phyloP scores from a whole-genome alignment of 495 filamentous ascomycete species.

The Xylaria longipes region DNA sequence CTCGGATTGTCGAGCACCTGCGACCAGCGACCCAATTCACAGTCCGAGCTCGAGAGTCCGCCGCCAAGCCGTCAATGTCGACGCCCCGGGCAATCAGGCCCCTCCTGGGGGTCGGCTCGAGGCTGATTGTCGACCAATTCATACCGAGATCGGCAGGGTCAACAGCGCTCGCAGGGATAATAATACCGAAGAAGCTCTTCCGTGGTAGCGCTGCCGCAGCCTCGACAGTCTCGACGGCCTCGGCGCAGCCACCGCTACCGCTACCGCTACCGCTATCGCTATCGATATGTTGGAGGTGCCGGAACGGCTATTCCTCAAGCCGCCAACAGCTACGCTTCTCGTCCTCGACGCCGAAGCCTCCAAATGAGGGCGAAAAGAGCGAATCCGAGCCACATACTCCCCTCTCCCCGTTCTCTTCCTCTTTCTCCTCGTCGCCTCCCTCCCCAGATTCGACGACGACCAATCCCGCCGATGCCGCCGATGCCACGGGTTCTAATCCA shows the following conservation, averaged over 20 bases:
- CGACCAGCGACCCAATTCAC: slow-evolving; percentile 3
- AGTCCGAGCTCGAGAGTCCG: neutral
- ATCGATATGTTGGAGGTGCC: slow-evolving; percentile 35
- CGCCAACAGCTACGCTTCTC: slow-evolving; percentile 32
- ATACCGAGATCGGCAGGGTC: slow-evolving; percentile 27
- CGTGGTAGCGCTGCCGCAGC: slow-evolving; percentile 16
- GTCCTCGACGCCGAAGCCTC: slow-evolving; percentile 31
- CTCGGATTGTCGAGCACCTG: neutral
- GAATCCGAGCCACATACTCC: neutral
- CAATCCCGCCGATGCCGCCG: neutral
- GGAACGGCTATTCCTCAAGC: slow-evolving; percentile 19
- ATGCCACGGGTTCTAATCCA: neutral
- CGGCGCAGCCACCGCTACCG: slow-evolving; percentile 2
- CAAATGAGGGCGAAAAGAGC: slow-evolving; percentile 24
- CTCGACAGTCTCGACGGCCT: neutral
- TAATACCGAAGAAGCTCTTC: slow-evolving; percentile 29
- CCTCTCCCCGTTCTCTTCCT: neutral
- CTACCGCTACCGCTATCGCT: neutral
- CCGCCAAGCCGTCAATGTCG: slow-evolving; percentile 32
- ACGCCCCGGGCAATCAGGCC: slow-evolving; percentile 39
- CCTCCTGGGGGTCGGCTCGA: slow-evolving; percentile 39
- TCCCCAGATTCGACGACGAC: neutral
- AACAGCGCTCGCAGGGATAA: neutral
- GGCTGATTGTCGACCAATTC: slow-evolving; percentile 40
- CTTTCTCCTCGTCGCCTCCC: neutral